These are phyloP conservation scores for Smallanthus sonchifolius DNA, from an alignment of 129 eudicot species.

Conservation along the genomic window DNA sequence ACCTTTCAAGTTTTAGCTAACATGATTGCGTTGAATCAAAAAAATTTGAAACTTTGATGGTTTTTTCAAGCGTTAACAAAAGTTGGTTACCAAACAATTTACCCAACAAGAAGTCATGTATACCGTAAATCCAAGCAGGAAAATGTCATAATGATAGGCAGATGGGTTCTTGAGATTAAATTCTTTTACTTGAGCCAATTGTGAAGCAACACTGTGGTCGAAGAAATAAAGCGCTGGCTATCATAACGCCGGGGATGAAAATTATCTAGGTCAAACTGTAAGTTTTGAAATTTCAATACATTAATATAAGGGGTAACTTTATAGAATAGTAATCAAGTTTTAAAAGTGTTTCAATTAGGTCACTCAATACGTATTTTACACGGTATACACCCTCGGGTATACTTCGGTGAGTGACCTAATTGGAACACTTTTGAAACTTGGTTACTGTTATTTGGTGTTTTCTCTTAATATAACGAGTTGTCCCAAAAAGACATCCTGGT, in stretches of 20 bases:
- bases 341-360: no score
- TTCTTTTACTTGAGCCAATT: constrained; percentile 55
- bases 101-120: background rate
- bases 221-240: constrained; percentile 58
- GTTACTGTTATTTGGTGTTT: no score
- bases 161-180: constrained; percentile 57
- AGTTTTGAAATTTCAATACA: background rate
- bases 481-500: no score
- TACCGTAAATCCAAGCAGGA: constrained; percentile 52
- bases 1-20: background rate
- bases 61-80: background rate
- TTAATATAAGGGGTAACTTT: no score
- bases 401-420: no score
- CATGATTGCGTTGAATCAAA: background rate
- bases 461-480: no score
- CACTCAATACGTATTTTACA: no score
- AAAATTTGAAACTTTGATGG: background rate
- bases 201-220: constrained; percentile 62
- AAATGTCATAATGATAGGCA: constrained; percentile 55
- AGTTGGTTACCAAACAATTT: background rate
- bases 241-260: constrained; percentile 49
- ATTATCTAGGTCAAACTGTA: background rate
- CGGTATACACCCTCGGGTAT: no score
- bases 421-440: no score
- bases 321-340: no score